Evolutionary conservation across 805 yeast species (phyloP).

Genomic region (Maudiozyma pseudohumilis): DNA sequence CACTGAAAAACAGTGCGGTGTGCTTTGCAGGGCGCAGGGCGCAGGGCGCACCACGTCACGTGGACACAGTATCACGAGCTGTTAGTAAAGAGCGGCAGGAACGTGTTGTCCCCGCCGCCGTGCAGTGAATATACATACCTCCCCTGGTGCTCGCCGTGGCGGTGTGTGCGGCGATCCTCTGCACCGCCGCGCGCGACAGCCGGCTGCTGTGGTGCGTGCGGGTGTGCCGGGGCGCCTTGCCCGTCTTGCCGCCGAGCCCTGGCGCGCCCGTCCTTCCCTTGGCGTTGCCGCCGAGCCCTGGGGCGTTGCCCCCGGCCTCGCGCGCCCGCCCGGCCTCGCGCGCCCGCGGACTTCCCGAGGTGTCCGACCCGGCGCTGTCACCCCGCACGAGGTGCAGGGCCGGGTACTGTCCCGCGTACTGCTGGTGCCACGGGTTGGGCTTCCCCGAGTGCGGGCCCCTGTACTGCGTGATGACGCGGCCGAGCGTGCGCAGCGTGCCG

Average conservation of each 20-base stretch:
- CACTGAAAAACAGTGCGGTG: too few species aligned
- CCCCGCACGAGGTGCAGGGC: not conserved
- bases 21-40: too few species aligned
- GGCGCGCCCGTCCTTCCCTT: not conserved
- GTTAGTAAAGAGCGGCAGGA: not conserved
- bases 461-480: not conserved
- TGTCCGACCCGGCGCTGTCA: not conserved
- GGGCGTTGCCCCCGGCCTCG: too few species aligned
- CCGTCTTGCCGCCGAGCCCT: too few species aligned
- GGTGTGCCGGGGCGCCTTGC: too few species aligned
- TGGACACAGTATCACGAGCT: not conserved
- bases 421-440: not conserved
- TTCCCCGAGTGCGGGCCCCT: too few species aligned
- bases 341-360: not conserved
- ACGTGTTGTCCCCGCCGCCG: too few species aligned
- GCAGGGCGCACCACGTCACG: too few species aligned
- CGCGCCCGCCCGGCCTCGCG: not conserved
- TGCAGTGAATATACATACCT: conserved; percentile 2
- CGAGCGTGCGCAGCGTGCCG: not conserved
- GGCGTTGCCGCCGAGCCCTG: conserved; percentile 1
- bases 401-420: not conserved
- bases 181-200: not conserved
- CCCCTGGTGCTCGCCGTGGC: not conserved
- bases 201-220: too few species aligned
- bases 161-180: not conserved